Conservation (phyloP, 805 yeast genomes). For the Wickerhamiella brachini region DNA sequence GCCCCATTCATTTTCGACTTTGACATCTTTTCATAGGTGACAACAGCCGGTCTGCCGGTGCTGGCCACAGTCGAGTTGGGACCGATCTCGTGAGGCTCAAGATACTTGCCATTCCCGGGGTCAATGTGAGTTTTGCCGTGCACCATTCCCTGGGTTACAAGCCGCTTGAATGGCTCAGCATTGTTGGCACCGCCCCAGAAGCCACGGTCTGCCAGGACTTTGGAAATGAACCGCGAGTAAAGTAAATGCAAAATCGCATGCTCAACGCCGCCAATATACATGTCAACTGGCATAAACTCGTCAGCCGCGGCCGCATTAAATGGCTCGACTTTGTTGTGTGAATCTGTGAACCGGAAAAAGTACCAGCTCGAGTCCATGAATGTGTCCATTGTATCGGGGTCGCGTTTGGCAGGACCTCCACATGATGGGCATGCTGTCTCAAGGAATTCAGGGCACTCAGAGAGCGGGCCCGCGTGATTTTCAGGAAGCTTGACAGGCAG, state of each 20-base stretch:
- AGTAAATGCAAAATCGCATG: constrained; percentile 89
- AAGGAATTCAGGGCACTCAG: constrained; percentile 51
- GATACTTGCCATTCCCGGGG: constrained; percentile 56
- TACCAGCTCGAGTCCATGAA: constrained; percentile 98
- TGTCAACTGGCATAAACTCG: constrained; percentile 63
- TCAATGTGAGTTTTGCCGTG: constrained; percentile 76
- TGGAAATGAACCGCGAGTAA: constrained; percentile 74
- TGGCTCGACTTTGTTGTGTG: constrained; percentile 42
- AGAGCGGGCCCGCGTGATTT: constrained; percentile 48
- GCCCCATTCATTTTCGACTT: constrained; percentile 92
- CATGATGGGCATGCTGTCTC: constrained; percentile 74
- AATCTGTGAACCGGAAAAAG: constrained; percentile 69
- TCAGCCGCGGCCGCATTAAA: constrained; percentile 40
- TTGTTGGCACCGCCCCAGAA: constrained; percentile 48
- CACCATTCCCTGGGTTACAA: constrained; percentile 96
- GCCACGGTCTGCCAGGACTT: constrained; percentile 56
- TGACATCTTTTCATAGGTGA: constrained; percentile 85
- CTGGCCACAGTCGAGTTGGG: constrained; percentile 28
- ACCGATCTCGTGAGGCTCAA: constrained; percentile 66
- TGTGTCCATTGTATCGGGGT: constrained; percentile 97
- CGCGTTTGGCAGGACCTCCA: constrained; percentile 54
- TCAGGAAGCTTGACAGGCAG: constrained; percentile 75
- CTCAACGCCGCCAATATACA: constrained; percentile 90
- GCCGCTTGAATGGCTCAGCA: constrained; percentile 69
- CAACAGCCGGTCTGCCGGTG: constrained; percentile 37